phyloP scores from a whole-genome alignment of 163 green algal species.

The Chlorella variabilis region DNA sequence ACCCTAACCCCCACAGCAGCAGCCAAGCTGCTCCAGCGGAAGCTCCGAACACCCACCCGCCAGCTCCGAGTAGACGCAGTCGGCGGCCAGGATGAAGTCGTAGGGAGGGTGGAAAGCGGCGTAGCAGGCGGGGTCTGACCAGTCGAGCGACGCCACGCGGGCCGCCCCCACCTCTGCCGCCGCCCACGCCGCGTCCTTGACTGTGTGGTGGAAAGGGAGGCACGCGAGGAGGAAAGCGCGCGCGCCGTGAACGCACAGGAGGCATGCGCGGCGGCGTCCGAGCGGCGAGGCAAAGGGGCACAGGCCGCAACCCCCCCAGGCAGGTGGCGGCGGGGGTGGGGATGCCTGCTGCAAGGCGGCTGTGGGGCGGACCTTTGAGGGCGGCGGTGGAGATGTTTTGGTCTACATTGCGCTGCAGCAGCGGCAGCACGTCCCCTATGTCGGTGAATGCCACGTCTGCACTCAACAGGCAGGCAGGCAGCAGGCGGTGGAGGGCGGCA shows the following conservation, averaged over 20 bases:
- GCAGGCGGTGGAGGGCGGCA: neutral
- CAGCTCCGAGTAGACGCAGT: conserved; percentile 92
- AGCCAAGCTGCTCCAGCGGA: no score
- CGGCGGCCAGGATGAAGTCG: conserved; percentile 85
- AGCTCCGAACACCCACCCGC: conserved; percentile 24
- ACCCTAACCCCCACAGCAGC: no score
- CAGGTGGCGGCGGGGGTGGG: no score
- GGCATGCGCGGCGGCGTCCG: no score
- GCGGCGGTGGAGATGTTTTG: conserved; percentile 46
- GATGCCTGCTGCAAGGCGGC: no score
- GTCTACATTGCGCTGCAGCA: conserved; percentile 56
- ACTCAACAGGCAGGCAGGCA: no score
- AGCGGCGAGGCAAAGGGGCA: no score
- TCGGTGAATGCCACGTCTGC: conserved; percentile 66
- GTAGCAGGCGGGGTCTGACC: conserved; percentile 27
- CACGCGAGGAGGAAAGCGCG: no score
- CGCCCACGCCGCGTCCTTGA: conserved; percentile 32
- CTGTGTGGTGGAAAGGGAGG: no score
- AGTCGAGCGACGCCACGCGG: conserved; percentile 41
- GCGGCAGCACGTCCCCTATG: conserved; percentile 47
- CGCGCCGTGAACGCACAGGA: no score
- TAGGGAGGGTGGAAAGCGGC: conserved; percentile 64
- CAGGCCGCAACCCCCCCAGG: no score
- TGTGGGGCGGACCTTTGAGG: conserved; percentile 30
- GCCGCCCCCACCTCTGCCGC: conserved; percentile 23